A percentile compares a stretch with the other conserved stretches of the same genome.
Evolutionary conservation across 768 basidiomycete species (phyloP).

Genomic region (Tylopilus balloui): DNA sequence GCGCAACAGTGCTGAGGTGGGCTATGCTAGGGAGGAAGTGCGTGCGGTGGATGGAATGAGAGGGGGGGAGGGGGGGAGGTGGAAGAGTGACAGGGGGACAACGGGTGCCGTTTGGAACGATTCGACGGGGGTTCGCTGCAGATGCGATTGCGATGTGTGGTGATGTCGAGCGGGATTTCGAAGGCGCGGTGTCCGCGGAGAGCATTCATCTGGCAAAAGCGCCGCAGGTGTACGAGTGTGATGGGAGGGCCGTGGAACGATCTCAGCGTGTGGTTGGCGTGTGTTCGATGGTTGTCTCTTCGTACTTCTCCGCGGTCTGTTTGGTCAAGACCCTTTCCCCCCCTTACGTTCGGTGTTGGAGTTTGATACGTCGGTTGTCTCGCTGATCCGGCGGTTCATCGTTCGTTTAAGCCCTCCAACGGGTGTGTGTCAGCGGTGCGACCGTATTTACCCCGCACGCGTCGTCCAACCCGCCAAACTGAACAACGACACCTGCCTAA

Average conservation of each 20-base stretch:
- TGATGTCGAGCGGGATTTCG: slow-evolving; percentile 38
- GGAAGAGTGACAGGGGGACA: slow-evolving; percentile 38
- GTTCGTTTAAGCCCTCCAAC: not conserved
- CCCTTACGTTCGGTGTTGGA: not conserved
- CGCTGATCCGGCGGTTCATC: not conserved
- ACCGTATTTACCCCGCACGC: not conserved
- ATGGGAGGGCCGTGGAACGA: slow-evolving; percentile 24
- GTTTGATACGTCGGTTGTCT: not conserved
- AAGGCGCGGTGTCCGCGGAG: slow-evolving; percentile 42
- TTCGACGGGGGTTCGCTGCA: slow-evolving; percentile 53
- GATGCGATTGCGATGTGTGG: slow-evolving; percentile 40
- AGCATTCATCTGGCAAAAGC: slow-evolving; percentile 43
- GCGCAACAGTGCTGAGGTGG: not conserved
- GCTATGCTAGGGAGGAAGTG: slow-evolving; percentile 45
- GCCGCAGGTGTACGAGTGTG: slow-evolving; percentile 43
- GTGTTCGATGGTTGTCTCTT: too few species aligned
- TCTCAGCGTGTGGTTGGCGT: not conserved
- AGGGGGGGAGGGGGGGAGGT: slow-evolving; percentile 33
- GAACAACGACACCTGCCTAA: slow-evolving; percentile 26
- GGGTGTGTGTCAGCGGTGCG: not conserved
- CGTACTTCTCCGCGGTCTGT: not conserved
- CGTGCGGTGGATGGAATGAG: slow-evolving; percentile 45
- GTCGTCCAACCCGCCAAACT: not conserved
- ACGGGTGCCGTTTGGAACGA: slow-evolving; percentile 44
- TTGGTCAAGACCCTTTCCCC: not conserved